Base-by-base conservation (phyloP, 228 moss, liverwort and hornwort species). In the Sphagnum fallax region DNA sequence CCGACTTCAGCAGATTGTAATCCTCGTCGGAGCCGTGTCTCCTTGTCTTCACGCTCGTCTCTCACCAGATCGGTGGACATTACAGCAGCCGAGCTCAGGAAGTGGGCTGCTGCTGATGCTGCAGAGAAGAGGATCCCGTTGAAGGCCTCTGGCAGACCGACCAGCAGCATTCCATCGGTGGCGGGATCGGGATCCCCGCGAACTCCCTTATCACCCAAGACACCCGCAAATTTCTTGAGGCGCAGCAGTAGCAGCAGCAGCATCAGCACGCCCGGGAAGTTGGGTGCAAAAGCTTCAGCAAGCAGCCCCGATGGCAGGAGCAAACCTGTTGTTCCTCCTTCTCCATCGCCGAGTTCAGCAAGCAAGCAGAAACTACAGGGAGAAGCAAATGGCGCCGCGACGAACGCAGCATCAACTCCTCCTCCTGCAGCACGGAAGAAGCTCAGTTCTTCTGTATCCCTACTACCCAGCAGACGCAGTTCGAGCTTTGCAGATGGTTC, bases 41-140 rank as follows among this genome's bases (percentile, higher is more conserved):
- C 32, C 32, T 32, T 32, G 32, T 32, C 32, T 68, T 84, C 90
- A 12, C n/a, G 82, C 59, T 32, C 32, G 32, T 72, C 32, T 32
- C 32, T 32, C 32, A 32, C 83, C 7, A 77, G 79, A 70, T 85
- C 85, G 62, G 76, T 81, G 1, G 81, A 71, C 7, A 73, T 85
- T 53, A 69, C 87, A 15, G 74, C 78, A 68, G 84, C 84, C 52
- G 89, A 92, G 71, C 67, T 84, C 10, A 83, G 82, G 78, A 79
- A 85, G 51, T 92, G 89, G 89, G 76, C 83, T 58, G 64, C 80
- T 47, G 32, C 32, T 32, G 32, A 32, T 32, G 32, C 32, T 32
- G 52, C 32, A 16, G 67, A 69, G 16, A 49, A 84, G 48, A 75
- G 84, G 66, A 51, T 61, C 50, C 32, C 32, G 32, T 32, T 32